phyloP scores from a whole-genome alignment of 2,329 filamentous ascomycete species.

The Plenodomus tracheiphilus region DNA sequence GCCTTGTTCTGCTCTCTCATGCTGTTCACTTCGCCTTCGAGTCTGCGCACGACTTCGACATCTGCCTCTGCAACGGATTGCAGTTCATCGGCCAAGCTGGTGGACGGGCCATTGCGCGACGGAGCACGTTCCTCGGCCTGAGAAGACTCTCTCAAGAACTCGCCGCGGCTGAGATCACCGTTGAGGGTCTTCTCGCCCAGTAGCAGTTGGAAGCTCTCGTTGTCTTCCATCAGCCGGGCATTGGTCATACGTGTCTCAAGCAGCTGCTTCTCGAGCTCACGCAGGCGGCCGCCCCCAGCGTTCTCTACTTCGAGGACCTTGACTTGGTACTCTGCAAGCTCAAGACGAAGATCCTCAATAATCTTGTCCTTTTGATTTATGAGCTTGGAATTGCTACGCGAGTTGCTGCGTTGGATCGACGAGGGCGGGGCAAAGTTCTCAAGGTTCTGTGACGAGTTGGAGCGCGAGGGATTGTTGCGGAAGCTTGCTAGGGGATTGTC shows the following conservation, averaged over 20 bases:
- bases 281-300: slow-evolving; percentile 81
- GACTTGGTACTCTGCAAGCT: slow-evolving; percentile 93
- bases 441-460: slow-evolving; percentile 63
- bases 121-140: slow-evolving; percentile 36
- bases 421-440: slow-evolving; percentile 89
- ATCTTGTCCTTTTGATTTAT: slow-evolving; percentile 95
- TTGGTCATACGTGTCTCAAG: slow-evolving; percentile 95
- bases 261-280: slow-evolving; percentile 86
- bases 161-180: slow-evolving; percentile 83
- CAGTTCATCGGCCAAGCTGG: slow-evolving; percentile 76
- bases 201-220: slow-evolving; percentile 95
- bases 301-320: slow-evolving; percentile 95
- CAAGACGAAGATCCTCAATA: slow-evolving; percentile 87
- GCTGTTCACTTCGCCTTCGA: slow-evolving; percentile 77
- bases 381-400: slow-evolving; percentile 84
- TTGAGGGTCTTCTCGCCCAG: slow-evolving; percentile 94
- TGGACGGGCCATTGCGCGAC: slow-evolving; percentile 39
- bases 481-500: slow-evolving; percentile 42
- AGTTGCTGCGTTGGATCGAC: slow-evolving; percentile 83
- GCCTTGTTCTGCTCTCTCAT: slow-evolving; percentile 96
- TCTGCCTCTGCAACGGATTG: slow-evolving; percentile 64
- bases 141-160: slow-evolving; percentile 67
- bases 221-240: slow-evolving; percentile 95
- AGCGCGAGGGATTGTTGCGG: slow-evolving; percentile 49
- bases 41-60: slow-evolving; percentile 57